Percentiles rank a stretch among this genome's conserved stretches.
Evolutionary conservation across 1,284 basidiomycete species (phyloP).

Genomic region (Papiliotrema nemorosa): DNA sequence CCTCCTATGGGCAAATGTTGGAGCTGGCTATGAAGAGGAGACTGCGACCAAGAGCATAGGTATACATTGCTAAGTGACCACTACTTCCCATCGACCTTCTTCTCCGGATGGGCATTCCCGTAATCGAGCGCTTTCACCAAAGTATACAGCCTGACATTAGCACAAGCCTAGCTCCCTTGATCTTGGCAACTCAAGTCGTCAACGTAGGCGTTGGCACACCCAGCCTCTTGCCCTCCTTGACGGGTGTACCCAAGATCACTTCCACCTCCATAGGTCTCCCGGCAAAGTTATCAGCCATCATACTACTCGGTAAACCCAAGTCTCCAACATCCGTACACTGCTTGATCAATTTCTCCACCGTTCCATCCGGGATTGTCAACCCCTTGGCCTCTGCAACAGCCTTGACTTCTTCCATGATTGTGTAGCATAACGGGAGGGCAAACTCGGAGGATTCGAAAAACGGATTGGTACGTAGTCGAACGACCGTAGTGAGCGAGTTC

Average conservation of each 20-base stretch:
- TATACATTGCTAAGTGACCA: too few species aligned
- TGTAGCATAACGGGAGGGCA: constrained; percentile 34
- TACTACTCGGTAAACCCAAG: constrained; percentile 42
- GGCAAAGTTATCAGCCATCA: constrained; percentile 46
- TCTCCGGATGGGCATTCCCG: constrained; percentile 36
- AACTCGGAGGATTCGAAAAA: constrained; percentile 39
- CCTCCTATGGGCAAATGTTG: too few species aligned
- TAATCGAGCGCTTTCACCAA: constrained; percentile 46
- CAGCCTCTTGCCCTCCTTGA: constrained; percentile 46
- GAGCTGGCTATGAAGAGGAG: too few species aligned
- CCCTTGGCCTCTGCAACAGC: constrained; percentile 48
- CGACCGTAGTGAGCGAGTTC: constrained; percentile 46
- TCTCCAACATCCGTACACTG: constrained; percentile 38
- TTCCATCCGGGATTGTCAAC: constrained; percentile 41
- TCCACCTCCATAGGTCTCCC: constrained; percentile 47
- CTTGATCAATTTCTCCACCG: constrained; percentile 40
- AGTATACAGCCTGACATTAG: constrained; percentile 28
- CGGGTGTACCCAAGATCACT: constrained; percentile 48
- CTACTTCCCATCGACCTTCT: constrained; percentile 5
- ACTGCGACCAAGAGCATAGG: too few species aligned
- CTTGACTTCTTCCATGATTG: constrained; percentile 46
- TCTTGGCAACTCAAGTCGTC: constrained; percentile 34
- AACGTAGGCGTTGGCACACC: constrained; percentile 46
- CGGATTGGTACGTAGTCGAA: constrained; percentile 41
- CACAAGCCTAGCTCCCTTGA: constrained; percentile 9